Evolutionary conservation across 2,329 filamentous ascomycete genomes (phyloP).

Genomic region (Paramyrothecium roridum): DNA sequence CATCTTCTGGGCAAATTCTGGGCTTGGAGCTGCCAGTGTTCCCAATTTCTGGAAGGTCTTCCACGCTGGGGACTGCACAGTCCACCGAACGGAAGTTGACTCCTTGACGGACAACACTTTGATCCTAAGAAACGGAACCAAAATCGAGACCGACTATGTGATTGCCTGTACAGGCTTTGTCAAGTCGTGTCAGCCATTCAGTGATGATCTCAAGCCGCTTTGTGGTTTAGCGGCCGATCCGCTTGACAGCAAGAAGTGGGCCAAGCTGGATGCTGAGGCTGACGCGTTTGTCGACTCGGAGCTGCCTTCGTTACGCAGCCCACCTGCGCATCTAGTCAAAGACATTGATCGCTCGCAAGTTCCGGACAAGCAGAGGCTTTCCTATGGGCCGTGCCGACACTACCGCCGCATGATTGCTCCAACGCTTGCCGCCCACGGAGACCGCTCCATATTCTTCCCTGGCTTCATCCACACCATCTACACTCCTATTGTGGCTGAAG

Average conservation of each 20-base stretch:
- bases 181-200: conserved; percentile 15
- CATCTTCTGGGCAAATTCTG: conserved; percentile 28
- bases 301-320: conserved; percentile 10
- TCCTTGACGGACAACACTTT: conserved; percentile 10
- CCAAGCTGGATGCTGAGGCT: conserved; percentile 10
- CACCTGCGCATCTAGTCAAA: conserved; percentile 2
- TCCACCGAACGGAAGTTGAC: conserved; percentile 16
- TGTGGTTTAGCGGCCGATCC: conserved; percentile 10
- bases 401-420: conserved; percentile 21
- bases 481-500: conserved; percentile 21
- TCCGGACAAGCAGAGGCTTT: conserved; percentile 1
- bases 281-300: conserved; percentile 11
- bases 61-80: conserved; percentile 22
- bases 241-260: conserved; percentile 8
- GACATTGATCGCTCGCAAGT: background rate
- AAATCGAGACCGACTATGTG: conserved; percentile 13
- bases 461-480: conserved; percentile 25
- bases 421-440: conserved; percentile 17
- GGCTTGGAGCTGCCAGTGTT: conserved; percentile 25
- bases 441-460: conserved; percentile 26
- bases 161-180: conserved; percentile 20
- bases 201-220: conserved; percentile 9
- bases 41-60: conserved; percentile 28
- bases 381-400: conserved; percentile 14
- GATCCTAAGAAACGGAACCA: conserved; percentile 12